A percentile compares a stretch with the other conserved stretches of the same genome.
These are phyloP conservation scores for Hemileccinum rubropunctum DNA, from an alignment of 768 basidiomycete species.

Conservation along the genomic window DNA sequence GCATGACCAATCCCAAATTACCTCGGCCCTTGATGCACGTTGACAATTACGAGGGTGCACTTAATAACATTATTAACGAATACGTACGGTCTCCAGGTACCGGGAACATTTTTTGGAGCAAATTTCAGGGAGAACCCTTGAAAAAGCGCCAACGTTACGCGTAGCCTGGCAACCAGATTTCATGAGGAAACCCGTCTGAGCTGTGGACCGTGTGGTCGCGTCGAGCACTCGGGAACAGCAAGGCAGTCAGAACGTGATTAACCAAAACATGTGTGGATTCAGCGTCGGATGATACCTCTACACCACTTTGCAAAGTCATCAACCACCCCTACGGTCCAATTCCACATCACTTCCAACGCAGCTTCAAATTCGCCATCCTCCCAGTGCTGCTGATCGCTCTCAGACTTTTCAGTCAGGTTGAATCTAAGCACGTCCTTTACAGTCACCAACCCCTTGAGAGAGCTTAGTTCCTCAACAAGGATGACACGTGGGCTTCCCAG, in stretches of 20 bases:
- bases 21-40: too few relatives aligned
- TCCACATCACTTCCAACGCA: constrained; percentile 60
- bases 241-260: not conserved
- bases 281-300: constrained; percentile 22
- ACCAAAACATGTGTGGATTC: constrained; percentile 1
- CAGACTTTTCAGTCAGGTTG: constrained; percentile 58
- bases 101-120: too few relatives aligned
- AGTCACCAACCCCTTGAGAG: constrained; percentile 82
- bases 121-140: too few relatives aligned
- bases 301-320: constrained; percentile 32
- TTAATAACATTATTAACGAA: too few relatives aligned
- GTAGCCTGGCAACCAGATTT: too few relatives aligned
- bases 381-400: constrained; percentile 49
- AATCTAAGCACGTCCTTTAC: constrained; percentile 95
- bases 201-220: too few relatives aligned
- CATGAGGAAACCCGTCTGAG: too few relatives aligned
- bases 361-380: constrained; percentile 66
- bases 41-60: too few relatives aligned
- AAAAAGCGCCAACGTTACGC: too few relatives aligned
- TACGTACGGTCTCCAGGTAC: too few relatives aligned
- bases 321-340: constrained; percentile 41
- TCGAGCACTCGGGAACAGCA: not conserved
- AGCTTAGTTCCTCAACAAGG: constrained; percentile 84
- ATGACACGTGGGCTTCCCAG: constrained; percentile 88
- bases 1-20: too few relatives aligned